Percentiles rank a stretch among this genome's conserved stretches.
Evolutionary conservation across 139 green algal species (phyloP).

Genomic region (Microglena sp.): DNA sequence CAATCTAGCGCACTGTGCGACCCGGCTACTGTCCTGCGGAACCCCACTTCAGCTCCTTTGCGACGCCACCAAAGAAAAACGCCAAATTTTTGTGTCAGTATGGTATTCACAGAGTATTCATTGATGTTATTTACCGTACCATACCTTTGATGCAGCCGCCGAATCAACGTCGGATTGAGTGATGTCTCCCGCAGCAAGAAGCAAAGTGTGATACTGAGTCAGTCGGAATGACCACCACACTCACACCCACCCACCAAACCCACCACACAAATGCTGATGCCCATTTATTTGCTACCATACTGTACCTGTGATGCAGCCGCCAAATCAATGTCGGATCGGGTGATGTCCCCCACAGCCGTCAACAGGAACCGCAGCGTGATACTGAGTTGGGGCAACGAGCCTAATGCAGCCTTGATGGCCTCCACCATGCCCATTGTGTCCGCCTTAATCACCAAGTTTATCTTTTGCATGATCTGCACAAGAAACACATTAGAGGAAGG

Average conservation of each 20-base stretch:
- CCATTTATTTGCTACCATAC: too few relatives aligned
- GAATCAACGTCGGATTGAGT: conserved; percentile 83
- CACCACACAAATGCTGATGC: too few relatives aligned
- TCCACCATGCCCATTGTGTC: conserved; percentile 83
- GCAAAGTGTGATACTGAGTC: conserved; percentile 74
- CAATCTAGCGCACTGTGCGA: too few relatives aligned
- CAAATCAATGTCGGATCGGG: conserved; percentile 81
- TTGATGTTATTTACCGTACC: too few relatives aligned
- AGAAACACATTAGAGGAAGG: too few relatives aligned
- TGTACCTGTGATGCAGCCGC: conserved; percentile 57
- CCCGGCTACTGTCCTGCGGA: too few relatives aligned
- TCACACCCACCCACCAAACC: too few relatives aligned
- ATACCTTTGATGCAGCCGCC: conserved; percentile 55
- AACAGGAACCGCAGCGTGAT: conserved; percentile 88
- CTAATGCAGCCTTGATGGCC: conserved; percentile 79
- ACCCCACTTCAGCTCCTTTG: too few relatives aligned
- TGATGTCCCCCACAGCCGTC: conserved; percentile 53
- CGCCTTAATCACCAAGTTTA: conserved; percentile 91
- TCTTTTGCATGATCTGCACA: conserved; percentile 53
- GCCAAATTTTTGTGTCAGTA: too few relatives aligned
- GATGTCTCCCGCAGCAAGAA: conserved; percentile 76
- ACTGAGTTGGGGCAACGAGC: conserved; percentile 73
- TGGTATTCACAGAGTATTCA: too few relatives aligned
- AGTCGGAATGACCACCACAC: too few relatives aligned
- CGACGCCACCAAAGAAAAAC: too few relatives aligned